These are phyloP conservation scores for Allium fistulosum DNA, from an alignment of 106 monocot genomes.

Conservation along the genomic window DNA sequence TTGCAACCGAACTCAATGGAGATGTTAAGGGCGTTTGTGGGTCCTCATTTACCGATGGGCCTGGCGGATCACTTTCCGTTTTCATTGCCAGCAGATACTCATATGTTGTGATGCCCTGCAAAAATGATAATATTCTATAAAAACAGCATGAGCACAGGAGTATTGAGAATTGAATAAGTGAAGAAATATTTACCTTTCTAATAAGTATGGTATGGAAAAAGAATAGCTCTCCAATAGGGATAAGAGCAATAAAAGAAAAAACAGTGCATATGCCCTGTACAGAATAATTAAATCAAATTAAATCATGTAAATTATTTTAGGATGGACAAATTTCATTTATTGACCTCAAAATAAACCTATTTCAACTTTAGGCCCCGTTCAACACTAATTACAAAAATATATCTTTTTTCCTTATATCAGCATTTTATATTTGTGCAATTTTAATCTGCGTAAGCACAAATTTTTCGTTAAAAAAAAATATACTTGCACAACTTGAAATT, in stretches of 20 bases:
- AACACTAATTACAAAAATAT: too few species aligned
- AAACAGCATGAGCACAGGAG: background rate
- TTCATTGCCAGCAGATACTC: constrained; percentile 85
- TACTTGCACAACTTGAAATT: too few species aligned
- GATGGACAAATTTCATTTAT: too few species aligned
- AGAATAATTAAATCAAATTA: background rate
- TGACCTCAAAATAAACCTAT: too few species aligned
- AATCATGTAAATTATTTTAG: background rate
- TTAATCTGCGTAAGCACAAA: too few species aligned
- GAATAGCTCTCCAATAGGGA: constrained; percentile 66
- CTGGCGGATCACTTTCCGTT: constrained; percentile 82
- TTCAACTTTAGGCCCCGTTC: too few species aligned
- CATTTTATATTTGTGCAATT: too few species aligned
- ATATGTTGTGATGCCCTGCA: constrained; percentile 34
- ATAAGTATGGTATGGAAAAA: constrained; percentile 74
- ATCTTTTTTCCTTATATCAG: too few species aligned
- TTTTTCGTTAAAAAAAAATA: too few species aligned
- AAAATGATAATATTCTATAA: background rate
- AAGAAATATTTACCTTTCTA: constrained; percentile 40
- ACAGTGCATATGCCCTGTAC: constrained; percentile 44
- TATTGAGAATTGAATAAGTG: background rate
- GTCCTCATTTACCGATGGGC: constrained; percentile 65
- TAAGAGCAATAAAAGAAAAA: constrained; percentile 6
- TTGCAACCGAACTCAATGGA: constrained; percentile 59
- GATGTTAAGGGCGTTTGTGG: constrained; percentile 44